phyloP scores from a whole-genome alignment of 2,329 filamentous ascomycete genomes.

The Fusarium sarcochroum region DNA sequence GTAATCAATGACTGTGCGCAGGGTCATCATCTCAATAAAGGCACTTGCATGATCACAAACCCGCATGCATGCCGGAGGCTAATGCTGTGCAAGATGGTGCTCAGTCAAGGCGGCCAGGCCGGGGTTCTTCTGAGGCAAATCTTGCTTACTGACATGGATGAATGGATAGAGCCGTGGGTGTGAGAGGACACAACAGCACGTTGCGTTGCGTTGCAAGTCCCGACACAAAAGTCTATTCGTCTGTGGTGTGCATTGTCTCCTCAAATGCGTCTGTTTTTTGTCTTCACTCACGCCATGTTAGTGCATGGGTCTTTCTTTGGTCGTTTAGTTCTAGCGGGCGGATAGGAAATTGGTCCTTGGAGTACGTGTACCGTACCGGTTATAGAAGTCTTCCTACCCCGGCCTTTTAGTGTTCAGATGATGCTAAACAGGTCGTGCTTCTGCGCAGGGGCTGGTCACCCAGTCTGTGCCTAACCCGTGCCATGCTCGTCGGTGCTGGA shows the following conservation, averaged over 20 bases:
- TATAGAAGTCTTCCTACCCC: slow-evolving; percentile 36
- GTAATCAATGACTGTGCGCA: slow-evolving; percentile 28
- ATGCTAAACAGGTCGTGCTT: slow-evolving; percentile 42
- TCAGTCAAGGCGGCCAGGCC: slow-evolving; percentile 41
- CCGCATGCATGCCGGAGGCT: slow-evolving; percentile 40
- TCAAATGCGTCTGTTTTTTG: slow-evolving; percentile 15
- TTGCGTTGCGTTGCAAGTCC: slow-evolving; percentile 10
- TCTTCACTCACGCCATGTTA: slow-evolving; percentile 6
- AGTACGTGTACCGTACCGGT: slow-evolving; percentile 35
- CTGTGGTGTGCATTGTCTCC: neutral
- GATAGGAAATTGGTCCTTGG: slow-evolving; percentile 30
- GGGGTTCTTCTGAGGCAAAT: slow-evolving; percentile 46
- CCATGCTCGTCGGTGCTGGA: slow-evolving; percentile 35
- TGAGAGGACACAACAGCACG: slow-evolving; percentile 7
- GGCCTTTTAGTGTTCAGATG: slow-evolving; percentile 31
- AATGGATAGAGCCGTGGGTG: slow-evolving; percentile 15
- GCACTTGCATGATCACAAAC: slow-evolving; percentile 49
- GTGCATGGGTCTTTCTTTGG: slow-evolving; percentile 25
- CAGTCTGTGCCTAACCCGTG: slow-evolving; percentile 22
- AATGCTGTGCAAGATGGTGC: slow-evolving; percentile 44
- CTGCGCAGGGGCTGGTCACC: slow-evolving; percentile 38
- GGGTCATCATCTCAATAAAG: slow-evolving; percentile 40
- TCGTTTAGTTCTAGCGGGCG: slow-evolving; percentile 28
- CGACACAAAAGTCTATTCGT: slow-evolving; percentile 10
- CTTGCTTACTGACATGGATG: slow-evolving; percentile 38